Percentiles rank a stretch among this genome's conserved stretches.
Evolutionary conservation across 2,329 filamentous ascomycete species (phyloP).

Genomic region (Calonectria naviculata): DNA sequence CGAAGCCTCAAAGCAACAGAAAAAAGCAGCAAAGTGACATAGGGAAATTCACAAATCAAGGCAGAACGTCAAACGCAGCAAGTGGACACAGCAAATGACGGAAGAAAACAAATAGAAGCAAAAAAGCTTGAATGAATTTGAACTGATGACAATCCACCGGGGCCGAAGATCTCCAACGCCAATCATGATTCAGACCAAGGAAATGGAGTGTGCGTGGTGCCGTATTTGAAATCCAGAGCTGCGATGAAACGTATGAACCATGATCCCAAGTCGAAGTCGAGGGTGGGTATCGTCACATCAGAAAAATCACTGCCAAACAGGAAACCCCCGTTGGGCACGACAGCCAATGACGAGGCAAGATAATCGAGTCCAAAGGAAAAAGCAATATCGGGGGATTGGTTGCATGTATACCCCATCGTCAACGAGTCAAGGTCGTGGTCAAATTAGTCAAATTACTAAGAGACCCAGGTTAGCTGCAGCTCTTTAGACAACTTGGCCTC

Average conservation of each 20-base stretch:
- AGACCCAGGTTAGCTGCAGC: conserved; percentile 20
- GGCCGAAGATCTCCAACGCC: conserved; percentile 54
- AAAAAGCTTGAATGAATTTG: conserved; percentile 47
- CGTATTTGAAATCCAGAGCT: conserved; percentile 44
- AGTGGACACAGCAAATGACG: conserved; percentile 38
- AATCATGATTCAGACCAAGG: conserved; percentile 53
- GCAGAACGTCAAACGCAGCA: conserved; percentile 37
- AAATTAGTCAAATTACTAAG: conserved; percentile 36
- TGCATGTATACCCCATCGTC: conserved; percentile 39
- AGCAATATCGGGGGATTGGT: conserved; percentile 33
- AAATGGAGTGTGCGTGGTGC: conserved; percentile 45
- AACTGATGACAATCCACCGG: conserved; percentile 51
- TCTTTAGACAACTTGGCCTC: not conserved
- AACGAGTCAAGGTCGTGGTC: conserved; percentile 41
- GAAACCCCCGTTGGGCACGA: conserved; percentile 32
- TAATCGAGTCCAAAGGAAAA: conserved; percentile 42
- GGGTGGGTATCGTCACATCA: conserved; percentile 39
- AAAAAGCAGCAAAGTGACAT: conserved; percentile 30
- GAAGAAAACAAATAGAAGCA: conserved; percentile 41
- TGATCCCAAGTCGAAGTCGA: conserved; percentile 39
- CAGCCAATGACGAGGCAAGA: conserved; percentile 38
- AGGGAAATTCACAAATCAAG: conserved; percentile 27
- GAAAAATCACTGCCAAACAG: conserved; percentile 38
- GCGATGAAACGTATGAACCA: conserved; percentile 43
- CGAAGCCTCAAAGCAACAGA: conserved; percentile 32